phyloP scores from a whole-genome alignment of 495 filamentous ascomycete species.

The Glutinoglossum americanum region DNA sequence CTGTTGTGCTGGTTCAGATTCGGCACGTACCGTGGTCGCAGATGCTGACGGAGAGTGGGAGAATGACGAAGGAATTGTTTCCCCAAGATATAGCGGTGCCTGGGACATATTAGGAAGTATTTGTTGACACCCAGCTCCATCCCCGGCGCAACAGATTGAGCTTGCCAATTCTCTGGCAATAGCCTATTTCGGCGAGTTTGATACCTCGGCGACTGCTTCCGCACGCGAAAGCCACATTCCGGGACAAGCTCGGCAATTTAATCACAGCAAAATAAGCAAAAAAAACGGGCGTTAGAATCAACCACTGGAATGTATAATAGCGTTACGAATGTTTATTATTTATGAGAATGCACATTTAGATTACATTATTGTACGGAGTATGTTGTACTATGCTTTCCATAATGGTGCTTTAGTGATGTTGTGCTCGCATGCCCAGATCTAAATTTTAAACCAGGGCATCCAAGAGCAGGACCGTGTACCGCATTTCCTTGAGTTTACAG shows the following conservation, averaged over 20 bases:
- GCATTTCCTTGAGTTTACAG: too few relatives aligned
- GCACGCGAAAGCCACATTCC: neutral
- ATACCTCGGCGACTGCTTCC: neutral
- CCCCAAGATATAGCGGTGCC: neutral
- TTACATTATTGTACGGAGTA: too few relatives aligned
- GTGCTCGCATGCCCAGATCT: too few relatives aligned
- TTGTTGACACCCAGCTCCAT: neutral
- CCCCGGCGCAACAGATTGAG: neutral
- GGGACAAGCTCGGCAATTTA: neutral
- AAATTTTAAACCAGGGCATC: too few relatives aligned
- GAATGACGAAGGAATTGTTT: neutral
- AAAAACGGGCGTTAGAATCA: neutral
- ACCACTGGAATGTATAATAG: neutral
- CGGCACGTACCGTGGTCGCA: neutral
- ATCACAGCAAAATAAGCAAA: neutral
- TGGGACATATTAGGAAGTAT: neutral
- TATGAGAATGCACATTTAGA: too few relatives aligned
- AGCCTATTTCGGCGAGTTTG: neutral
- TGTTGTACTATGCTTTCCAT: too few relatives aligned
- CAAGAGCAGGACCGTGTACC: too few relatives aligned
- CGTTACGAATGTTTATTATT: too few relatives aligned
- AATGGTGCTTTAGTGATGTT: too few relatives aligned
- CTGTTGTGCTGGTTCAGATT: neutral
- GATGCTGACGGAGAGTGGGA: neutral
- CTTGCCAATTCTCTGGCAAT: neutral